These are phyloP conservation scores for Clathrospora elynae DNA, from an alignment of 2,329 filamentous ascomycete species.

Conservation along the genomic window DNA sequence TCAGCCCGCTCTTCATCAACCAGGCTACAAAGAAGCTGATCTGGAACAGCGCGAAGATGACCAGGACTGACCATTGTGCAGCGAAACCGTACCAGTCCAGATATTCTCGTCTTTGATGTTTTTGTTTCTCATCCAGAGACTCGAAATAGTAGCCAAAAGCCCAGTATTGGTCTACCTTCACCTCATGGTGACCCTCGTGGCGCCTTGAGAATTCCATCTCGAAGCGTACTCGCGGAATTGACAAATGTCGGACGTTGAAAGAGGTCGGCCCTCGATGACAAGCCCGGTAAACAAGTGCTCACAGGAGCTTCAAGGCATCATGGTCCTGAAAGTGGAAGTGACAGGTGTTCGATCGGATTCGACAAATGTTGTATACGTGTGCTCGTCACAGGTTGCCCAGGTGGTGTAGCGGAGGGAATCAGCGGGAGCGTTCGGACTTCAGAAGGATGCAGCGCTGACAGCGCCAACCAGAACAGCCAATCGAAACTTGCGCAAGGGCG, in stretches of 20 bases:
- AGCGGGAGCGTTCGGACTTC: slow-evolving; percentile 13
- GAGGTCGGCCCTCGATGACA: too few species aligned
- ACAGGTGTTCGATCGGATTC: too few species aligned
- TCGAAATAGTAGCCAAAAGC: slow-evolving; percentile 59
- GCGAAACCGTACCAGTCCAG: slow-evolving; percentile 62
- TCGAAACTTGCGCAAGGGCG: slow-evolving; percentile 22
- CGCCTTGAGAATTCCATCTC: slow-evolving; percentile 27
- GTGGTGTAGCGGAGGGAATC: slow-evolving; percentile 17
- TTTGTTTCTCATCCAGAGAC: slow-evolving; percentile 56
- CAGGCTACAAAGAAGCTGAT: slow-evolving; percentile 46
- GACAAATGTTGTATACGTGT: slow-evolving; percentile 11
- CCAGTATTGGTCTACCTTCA: slow-evolving; percentile 34
- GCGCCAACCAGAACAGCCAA: slow-evolving; percentile 10
- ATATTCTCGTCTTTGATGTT: slow-evolving; percentile 56
- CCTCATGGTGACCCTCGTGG: slow-evolving; percentile 33
- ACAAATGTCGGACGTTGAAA: not conserved
- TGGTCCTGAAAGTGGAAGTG: too few species aligned
- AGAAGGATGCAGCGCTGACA: slow-evolving; percentile 7
- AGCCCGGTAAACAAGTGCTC: too few species aligned
- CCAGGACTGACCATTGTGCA: slow-evolving; percentile 60
- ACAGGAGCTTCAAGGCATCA: too few species aligned
- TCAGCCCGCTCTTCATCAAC: slow-evolving; percentile 33
- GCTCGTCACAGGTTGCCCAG: slow-evolving; percentile 12
- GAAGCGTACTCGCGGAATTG: not conserved
- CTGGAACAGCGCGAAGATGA: slow-evolving; percentile 53